Evolutionary conservation across 345 rosid species (phyloP).

Genomic region (Lepidium sativum): DNA sequence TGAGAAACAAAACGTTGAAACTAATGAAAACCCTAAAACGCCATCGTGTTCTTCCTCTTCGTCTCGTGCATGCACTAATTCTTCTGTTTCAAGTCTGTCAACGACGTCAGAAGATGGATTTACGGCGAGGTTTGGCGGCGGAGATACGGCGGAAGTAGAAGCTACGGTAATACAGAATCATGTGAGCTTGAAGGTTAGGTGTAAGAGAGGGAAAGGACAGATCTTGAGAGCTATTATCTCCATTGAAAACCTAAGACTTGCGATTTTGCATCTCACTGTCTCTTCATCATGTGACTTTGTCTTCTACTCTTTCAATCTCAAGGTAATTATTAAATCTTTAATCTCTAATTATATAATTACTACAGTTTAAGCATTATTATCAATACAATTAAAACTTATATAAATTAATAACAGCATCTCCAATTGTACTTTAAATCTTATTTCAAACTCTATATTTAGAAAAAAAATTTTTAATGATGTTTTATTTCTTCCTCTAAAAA

Average conservation of each 20-base stretch:
- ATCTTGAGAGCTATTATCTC: constrained; percentile 53
- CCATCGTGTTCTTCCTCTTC: constrained; percentile 13
- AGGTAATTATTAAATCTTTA: constrained; percentile 34
- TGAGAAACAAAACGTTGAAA: constrained; percentile 28
- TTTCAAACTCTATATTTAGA: no score
- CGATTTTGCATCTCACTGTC: constrained; percentile 58
- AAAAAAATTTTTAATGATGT: no score
- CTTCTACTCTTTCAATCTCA: constrained; percentile 71
- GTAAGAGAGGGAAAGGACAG: constrained; percentile 45
- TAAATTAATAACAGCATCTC: no score
- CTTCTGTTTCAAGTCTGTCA: constrained; percentile 17
- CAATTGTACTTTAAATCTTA: no score
- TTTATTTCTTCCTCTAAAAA: no score
- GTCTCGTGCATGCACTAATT: constrained; percentile 27
- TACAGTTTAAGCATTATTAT: neutral
- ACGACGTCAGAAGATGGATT: constrained; percentile 40
- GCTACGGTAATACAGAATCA: constrained; percentile 48
- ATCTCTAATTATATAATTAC: neutral
- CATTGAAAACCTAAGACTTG: constrained; percentile 47
- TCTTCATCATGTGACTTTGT: constrained; percentile 38
- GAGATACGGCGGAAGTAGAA: constrained; percentile 47
- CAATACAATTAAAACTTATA: no score
- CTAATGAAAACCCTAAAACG: constrained; percentile 17
- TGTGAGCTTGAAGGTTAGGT: constrained; percentile 54
- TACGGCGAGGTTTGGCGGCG: constrained; percentile 31